Conservation (phyloP, 2,329 filamentous ascomycete genomes). For the Volutella citrinella region DNA sequence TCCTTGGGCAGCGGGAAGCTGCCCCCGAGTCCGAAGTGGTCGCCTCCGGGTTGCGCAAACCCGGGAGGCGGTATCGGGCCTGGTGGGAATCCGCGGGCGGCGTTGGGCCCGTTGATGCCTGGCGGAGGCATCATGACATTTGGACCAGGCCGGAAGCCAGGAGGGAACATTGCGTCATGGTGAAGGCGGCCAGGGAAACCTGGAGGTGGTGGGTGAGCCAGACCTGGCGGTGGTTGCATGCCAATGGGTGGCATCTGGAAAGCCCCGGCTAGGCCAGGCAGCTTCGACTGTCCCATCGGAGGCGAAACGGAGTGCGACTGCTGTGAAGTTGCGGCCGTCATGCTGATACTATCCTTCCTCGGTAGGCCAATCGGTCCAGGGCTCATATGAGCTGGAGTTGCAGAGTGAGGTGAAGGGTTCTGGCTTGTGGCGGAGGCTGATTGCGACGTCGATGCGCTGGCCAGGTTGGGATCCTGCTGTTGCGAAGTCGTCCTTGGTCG, state of each 20-base stretch:
- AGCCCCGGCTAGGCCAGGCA: constrained; percentile 42
- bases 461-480: constrained; percentile 70
- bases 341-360: constrained; percentile 58
- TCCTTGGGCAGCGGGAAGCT: constrained; percentile 33
- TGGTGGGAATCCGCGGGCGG: constrained; percentile 42
- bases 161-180: constrained; percentile 47
- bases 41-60: constrained; percentile 28
- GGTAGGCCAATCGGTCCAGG: constrained; percentile 60
- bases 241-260: constrained; percentile 54
- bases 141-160: constrained; percentile 44
- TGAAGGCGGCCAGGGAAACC: constrained; percentile 58
- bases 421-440: constrained; percentile 54
- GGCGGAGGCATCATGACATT: constrained; percentile 49
- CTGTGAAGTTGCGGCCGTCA: constrained; percentile 25
- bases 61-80: constrained; percentile 36
- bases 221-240: constrained; percentile 45
- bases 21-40: constrained; percentile 30
- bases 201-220: constrained; percentile 37
- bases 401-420: constrained; percentile 56
- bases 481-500: constrained; percentile 76
- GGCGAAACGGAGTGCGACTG: constrained; percentile 54
- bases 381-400: constrained; percentile 63
- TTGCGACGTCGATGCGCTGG: constrained; percentile 68
- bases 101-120: constrained; percentile 46
- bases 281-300: constrained; percentile 34